phyloP scores from a whole-genome alignment of 305 asterid species.

The Lippia alba region DNA sequence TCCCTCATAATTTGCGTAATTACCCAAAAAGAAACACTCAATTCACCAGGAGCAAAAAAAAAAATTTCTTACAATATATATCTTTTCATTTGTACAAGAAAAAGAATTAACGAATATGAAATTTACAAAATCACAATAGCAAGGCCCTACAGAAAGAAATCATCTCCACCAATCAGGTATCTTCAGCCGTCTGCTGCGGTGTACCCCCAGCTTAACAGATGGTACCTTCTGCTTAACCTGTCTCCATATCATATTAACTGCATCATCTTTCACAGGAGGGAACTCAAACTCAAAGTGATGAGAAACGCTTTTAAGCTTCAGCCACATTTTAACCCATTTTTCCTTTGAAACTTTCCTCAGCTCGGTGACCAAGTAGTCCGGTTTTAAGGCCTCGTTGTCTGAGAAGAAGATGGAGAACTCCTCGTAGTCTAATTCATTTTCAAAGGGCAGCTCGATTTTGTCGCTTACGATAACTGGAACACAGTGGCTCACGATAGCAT shows the following conservation, averaged over 20 bases:
- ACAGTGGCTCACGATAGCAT: slow-evolving; percentile 87
- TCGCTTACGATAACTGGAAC: slow-evolving; percentile 88
- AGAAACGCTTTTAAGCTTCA: slow-evolving; percentile 55
- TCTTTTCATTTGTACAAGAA: too few species aligned
- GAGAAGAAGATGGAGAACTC: slow-evolving; percentile 86
- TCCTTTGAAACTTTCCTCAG: slow-evolving; percentile 61
- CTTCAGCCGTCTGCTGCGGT: slow-evolving; percentile 75
- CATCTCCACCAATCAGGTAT: slow-evolving; percentile 89
- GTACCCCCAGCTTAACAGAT: slow-evolving; percentile 62
- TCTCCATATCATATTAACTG: slow-evolving; percentile 91
- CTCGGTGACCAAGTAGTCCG: slow-evolving; percentile 60
- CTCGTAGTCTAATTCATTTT: slow-evolving; percentile 79
- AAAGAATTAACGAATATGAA: slow-evolving; percentile 24
- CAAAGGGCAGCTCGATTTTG: slow-evolving; percentile 84
- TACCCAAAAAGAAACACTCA: neutral
- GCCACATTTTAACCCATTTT: slow-evolving; percentile 85
- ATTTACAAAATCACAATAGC: slow-evolving; percentile 30
- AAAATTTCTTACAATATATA: too few species aligned
- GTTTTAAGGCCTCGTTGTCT: slow-evolving; percentile 57
- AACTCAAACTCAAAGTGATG: slow-evolving; percentile 86
- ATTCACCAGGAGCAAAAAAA: too few species aligned
- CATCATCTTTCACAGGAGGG: slow-evolving; percentile 82
- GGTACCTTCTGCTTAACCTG: slow-evolving; percentile 81
- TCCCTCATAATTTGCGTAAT: too few species aligned
- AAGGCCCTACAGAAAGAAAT: slow-evolving; percentile 11